A percentile compares a stretch with the other conserved stretches of the same genome.
These are phyloP conservation scores for Ogataea degrootiae DNA, from an alignment of 805 yeast genomes.

Conservation along the genomic window DNA sequence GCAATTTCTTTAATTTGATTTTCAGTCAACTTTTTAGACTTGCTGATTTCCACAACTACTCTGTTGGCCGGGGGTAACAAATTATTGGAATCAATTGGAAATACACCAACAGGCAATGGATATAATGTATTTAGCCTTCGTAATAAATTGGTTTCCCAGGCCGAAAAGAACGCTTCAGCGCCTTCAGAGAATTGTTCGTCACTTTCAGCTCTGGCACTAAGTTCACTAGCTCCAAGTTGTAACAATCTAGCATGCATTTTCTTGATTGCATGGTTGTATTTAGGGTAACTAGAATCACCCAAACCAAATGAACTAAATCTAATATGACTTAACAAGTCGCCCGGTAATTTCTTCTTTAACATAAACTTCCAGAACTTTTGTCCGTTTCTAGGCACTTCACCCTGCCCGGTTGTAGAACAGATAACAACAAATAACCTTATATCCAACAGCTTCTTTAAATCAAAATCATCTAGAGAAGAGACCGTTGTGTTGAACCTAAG, in stretches of 20 bases:
- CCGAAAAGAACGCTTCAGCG: conserved; percentile 67
- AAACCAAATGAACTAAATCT: conserved; percentile 75
- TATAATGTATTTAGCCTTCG: conserved; percentile 28
- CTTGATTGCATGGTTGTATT: conserved; percentile 81
- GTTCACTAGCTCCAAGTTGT: conserved; percentile 78
- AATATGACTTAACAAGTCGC: conserved; percentile 55
- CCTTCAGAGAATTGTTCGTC: conserved; percentile 83
- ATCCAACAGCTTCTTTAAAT: conserved; percentile 47
- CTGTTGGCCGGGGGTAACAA: conserved; percentile 36
- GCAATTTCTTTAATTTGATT: conserved; percentile 25
- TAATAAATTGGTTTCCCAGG: conserved; percentile 59
- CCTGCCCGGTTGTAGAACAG: conserved; percentile 94
- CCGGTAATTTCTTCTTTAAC: conserved; percentile 58
- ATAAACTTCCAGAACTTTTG: conserved; percentile 70
- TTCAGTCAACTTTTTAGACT: conserved; percentile 29
- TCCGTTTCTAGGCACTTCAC: conserved; percentile 81
- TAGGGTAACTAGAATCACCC: conserved; percentile 90
- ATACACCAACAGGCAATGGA: conserved; percentile 31
- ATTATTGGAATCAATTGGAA: conserved; percentile 29
- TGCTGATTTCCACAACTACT: conserved; percentile 25
- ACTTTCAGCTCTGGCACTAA: conserved; percentile 76
- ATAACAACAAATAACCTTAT: conserved; percentile 48
- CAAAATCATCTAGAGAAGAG: conserved; percentile 55
- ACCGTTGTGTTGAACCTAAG: conserved; percentile 45
- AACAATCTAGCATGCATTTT: conserved; percentile 72